Conservation (phyloP, 2,329 filamentous ascomycete genomes). For the Pyrenochaeta sp. region DNA sequence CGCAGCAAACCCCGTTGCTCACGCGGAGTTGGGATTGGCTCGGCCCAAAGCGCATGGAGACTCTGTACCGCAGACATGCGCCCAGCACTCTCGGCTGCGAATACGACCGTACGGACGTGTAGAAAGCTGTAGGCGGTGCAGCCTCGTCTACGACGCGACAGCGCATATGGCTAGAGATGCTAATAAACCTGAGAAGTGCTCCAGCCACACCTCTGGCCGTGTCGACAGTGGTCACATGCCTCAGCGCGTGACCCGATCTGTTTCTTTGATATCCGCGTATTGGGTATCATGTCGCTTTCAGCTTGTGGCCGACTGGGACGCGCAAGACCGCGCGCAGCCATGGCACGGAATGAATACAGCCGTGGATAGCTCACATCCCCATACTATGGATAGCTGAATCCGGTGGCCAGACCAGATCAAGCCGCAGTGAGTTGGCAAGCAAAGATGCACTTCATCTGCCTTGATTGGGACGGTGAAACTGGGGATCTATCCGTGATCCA, state of each 20-base stretch:
- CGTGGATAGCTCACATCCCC: conserved; percentile 13
- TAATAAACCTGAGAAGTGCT: conserved; percentile 6
- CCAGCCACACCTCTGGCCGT: conserved; percentile 31
- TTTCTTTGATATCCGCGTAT: conserved; percentile 10
- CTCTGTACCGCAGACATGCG: conserved; percentile 4
- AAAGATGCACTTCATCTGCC: conserved; percentile 1
- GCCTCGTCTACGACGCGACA: conserved; percentile 11
- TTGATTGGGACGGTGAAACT: conserved; percentile 18
- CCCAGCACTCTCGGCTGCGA: conserved; percentile 1
- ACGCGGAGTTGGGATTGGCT: neutral
- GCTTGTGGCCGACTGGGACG: conserved; percentile 23
- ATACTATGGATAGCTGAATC: conserved; percentile 24
- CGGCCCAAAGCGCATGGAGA: neutral
- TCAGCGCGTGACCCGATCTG: conserved; percentile 15
- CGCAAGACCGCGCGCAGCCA: conserved; percentile 25
- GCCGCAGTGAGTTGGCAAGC: conserved; percentile 16
- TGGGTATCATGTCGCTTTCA: conserved; percentile 19
- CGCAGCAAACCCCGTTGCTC: conserved; percentile 7
- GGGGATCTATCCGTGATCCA: conserved; percentile 15
- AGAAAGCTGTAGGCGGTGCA: conserved; percentile 6
- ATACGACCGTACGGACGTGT: conserved; percentile 10
- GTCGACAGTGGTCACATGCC: conserved; percentile 25
- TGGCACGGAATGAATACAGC: conserved; percentile 5
- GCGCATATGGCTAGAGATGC: neutral
- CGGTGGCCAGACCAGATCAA: conserved; percentile 25